Percentiles rank a stretch among this genome's conserved stretches.
Conservation (phyloP, 305 asterid species). For the Rubia balearica region DNA sequence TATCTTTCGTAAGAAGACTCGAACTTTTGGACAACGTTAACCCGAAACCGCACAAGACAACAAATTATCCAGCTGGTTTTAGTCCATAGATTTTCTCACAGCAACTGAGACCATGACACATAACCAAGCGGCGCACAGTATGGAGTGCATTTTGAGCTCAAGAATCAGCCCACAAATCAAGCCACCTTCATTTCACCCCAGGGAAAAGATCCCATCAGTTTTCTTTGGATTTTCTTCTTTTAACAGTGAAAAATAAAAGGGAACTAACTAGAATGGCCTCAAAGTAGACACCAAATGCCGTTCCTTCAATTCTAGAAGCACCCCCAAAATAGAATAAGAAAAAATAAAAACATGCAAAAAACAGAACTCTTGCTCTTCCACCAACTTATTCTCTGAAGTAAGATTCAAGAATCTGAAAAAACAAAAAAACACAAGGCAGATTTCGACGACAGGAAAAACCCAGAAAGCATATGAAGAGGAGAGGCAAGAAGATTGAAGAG, state of each 20-base stretch:
- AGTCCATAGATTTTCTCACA: constrained; percentile 9
- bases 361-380: not conserved
- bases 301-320: constrained; percentile 16
- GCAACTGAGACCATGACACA: constrained; percentile 4
- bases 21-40: constrained; percentile 3
- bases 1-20: constrained; percentile 19
- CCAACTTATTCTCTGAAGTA: constrained; percentile 1
- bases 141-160: constrained; percentile 12
- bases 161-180: constrained; percentile 12
- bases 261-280: not conserved
- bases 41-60: constrained; percentile 11
- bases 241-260: not conserved
- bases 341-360: constrained; percentile 3
- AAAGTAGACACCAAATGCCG: constrained; percentile 11
- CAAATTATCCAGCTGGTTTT: constrained; percentile 10
- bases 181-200: constrained; percentile 8
- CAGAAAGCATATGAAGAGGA: constrained; percentile 1
- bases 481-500: not conserved
- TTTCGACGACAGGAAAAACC: constrained; percentile 1
- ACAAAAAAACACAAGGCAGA: constrained; percentile 1
- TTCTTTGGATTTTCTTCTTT: not conserved
- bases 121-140: constrained; percentile 5
- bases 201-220: not conserved
- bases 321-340: not conserved
- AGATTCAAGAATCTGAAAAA: constrained; percentile 10